Evolutionary conservation across 2,329 filamentous ascomycete species (phyloP).

Genomic region (Neonectria magnoliae): DNA sequence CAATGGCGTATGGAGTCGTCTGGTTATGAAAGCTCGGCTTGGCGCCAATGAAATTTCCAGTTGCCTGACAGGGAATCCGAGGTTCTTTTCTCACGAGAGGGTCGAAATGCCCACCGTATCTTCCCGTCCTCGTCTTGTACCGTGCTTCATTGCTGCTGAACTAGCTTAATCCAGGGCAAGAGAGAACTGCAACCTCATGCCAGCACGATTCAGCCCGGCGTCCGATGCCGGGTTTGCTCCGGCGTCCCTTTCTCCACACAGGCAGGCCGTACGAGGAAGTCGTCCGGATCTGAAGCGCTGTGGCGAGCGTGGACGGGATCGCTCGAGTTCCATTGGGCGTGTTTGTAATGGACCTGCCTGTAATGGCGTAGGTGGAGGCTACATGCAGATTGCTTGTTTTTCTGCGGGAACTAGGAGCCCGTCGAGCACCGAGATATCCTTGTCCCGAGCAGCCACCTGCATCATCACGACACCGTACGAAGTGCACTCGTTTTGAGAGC

Average conservation of each 20-base stretch:
- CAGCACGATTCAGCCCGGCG: background rate
- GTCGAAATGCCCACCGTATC: background rate
- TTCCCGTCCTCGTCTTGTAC: background rate
- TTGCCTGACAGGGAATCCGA: background rate
- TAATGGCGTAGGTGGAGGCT: background rate
- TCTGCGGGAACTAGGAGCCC: background rate
- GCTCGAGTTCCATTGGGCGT: background rate
- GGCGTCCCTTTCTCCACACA: conserved; percentile 5
- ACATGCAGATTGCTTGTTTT: conserved; percentile 4
- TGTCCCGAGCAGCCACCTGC: conserved; percentile 4
- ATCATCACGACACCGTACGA: conserved; percentile 1
- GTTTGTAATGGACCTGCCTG: conserved; percentile 2
- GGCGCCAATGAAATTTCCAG: background rate
- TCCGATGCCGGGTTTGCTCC: conserved; percentile 3
- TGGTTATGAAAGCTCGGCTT: background rate
- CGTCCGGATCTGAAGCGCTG: background rate
- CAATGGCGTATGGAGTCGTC: background rate
- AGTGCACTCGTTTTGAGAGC: conserved; percentile 9
- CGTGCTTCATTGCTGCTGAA: background rate
- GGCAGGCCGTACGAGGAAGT: background rate
- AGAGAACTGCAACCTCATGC: background rate
- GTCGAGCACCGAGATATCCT: conserved; percentile 1
- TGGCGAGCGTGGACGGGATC: background rate
- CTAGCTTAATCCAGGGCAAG: background rate
- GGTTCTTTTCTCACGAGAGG: background rate